Evolutionary conservation across 164 flowering plant genomes (phyloP).

Genomic region (Cinnamomum chago): DNA sequence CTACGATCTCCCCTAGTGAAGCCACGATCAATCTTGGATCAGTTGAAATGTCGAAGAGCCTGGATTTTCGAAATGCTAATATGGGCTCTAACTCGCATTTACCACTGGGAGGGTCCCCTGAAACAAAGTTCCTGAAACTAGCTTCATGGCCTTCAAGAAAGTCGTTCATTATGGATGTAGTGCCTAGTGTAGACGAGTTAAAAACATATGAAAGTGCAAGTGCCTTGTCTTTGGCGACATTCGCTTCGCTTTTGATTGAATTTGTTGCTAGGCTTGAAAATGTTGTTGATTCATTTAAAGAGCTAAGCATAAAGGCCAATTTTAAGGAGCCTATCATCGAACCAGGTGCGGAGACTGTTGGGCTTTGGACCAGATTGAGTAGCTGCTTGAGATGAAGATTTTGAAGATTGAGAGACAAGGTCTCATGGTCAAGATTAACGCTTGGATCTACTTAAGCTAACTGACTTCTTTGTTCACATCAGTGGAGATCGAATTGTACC

Average conservation of each 20-base stretch:
- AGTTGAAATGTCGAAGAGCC: constrained; percentile 19
- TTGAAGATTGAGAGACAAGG: constrained; percentile 7
- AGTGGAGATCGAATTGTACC: too few species aligned
- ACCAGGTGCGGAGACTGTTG: constrained; percentile 20
- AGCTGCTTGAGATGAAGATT: constrained; percentile 8
- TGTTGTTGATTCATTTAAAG: constrained; percentile 67
- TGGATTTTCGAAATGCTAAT: constrained; percentile 22
- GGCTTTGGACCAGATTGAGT: constrained; percentile 43
- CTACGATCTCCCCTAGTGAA: constrained; percentile 50
- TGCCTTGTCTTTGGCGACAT: constrained; percentile 75
- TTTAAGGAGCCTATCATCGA: constrained; percentile 56
- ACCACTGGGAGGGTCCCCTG: constrained; percentile 32
- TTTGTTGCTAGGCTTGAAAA: constrained; percentile 95
- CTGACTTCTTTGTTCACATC: too few species aligned
- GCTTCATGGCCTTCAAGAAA: constrained; percentile 57
- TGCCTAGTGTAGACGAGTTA: constrained; percentile 39
- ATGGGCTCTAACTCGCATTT: constrained; percentile 15
- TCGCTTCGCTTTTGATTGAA: constrained; percentile 79
- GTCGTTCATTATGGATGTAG: constrained; percentile 11
- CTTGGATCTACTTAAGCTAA: too few species aligned
- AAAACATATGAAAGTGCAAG: constrained; percentile 85
- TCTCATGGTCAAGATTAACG: not conserved
- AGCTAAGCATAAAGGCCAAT: constrained; percentile 63
- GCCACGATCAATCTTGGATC: constrained; percentile 45
- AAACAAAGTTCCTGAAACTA: constrained; percentile 28